Conservation (phyloP, 768 basidiomycete genomes). For the Collybiopsis luxurians region DNA sequence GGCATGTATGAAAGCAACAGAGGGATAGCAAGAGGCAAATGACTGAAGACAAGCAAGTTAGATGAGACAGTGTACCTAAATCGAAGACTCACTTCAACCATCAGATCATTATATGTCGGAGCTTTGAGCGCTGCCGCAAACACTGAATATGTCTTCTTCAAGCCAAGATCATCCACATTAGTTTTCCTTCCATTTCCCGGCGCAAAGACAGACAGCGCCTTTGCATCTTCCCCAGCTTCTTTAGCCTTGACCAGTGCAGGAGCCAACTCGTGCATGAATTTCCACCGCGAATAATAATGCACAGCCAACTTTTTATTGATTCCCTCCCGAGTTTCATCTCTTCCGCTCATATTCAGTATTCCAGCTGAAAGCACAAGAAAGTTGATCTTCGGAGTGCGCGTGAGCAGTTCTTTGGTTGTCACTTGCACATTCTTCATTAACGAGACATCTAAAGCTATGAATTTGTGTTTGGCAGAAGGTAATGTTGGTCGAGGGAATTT, state of each 20-base stretch:
- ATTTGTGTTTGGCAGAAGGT: slow-evolving; percentile 21
- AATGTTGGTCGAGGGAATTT: slow-evolving; percentile 20
- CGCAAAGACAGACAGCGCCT: slow-evolving; percentile 27
- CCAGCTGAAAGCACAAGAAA: slow-evolving; percentile 24
- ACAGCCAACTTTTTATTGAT: slow-evolving; percentile 28
- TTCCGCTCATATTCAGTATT: slow-evolving; percentile 20
- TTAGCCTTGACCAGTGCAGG: slow-evolving; percentile 27
- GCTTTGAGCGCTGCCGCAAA: neutral
- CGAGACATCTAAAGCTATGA: slow-evolving; percentile 29
- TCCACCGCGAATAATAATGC: slow-evolving; percentile 34
- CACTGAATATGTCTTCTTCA: neutral
- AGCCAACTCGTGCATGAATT: slow-evolving; percentile 29
- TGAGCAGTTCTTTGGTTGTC: slow-evolving; percentile 20
- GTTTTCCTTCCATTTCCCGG: slow-evolving; percentile 20
- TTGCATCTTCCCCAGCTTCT: slow-evolving; percentile 31
- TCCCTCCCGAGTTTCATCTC: slow-evolving; percentile 29
- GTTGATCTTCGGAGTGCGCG: slow-evolving; percentile 19
- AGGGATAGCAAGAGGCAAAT: neutral
- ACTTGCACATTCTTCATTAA: slow-evolving; percentile 27
- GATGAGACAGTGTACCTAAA: too few species aligned
- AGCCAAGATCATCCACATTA: slow-evolving; percentile 20
- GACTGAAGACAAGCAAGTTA: too few species aligned
- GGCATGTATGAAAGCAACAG: neutral
- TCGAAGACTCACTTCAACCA: neutral
- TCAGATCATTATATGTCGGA: neutral